phyloP scores from a whole-genome alignment of 352 stramenopile species.

The Thalassiosira hispida region DNA sequence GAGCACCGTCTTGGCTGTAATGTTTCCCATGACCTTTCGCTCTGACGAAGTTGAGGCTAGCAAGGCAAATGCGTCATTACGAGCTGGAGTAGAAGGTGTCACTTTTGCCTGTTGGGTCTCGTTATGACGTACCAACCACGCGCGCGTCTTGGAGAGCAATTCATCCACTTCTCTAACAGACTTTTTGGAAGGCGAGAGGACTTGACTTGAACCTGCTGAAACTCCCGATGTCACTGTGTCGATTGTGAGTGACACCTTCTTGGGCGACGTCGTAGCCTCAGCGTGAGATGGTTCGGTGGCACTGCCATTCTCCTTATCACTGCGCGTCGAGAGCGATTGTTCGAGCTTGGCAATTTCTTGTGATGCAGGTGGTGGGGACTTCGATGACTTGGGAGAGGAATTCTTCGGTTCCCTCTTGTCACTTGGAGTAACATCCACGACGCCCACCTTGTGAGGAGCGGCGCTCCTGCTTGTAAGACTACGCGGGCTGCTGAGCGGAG shows the following conservation, averaged over 20 bases:
- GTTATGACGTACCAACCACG: conserved; percentile 41
- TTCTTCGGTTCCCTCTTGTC: background rate
- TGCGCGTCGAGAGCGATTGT: conserved; percentile 3
- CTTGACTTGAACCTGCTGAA: background rate
- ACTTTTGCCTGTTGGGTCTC: conserved; percentile 9
- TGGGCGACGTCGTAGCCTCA: background rate
- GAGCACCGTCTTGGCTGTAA: conserved; percentile 5
- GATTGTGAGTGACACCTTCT: background rate
- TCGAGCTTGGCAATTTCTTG: background rate
- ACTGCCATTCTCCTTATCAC: conserved; percentile 35
- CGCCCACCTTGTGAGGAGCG: background rate
- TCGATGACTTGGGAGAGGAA: background rate
- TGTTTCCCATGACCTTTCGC: conserved; percentile 26
- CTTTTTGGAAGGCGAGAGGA: conserved; percentile 1
- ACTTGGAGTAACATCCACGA: background rate
- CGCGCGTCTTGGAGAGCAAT: conserved; percentile 42
- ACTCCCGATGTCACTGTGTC: background rate
- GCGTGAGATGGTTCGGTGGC: background rate
- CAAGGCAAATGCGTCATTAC: background rate
- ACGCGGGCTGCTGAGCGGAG: background rate
- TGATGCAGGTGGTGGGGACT: background rate
- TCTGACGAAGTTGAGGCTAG: background rate
- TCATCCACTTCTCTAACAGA: conserved; percentile 37
- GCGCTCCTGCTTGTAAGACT: background rate
- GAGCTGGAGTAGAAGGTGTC: background rate